Base-by-base conservation (phyloP, 225 moss, liverwort and hornwort genomes). In the Thuidium tamariscinum region DNA sequence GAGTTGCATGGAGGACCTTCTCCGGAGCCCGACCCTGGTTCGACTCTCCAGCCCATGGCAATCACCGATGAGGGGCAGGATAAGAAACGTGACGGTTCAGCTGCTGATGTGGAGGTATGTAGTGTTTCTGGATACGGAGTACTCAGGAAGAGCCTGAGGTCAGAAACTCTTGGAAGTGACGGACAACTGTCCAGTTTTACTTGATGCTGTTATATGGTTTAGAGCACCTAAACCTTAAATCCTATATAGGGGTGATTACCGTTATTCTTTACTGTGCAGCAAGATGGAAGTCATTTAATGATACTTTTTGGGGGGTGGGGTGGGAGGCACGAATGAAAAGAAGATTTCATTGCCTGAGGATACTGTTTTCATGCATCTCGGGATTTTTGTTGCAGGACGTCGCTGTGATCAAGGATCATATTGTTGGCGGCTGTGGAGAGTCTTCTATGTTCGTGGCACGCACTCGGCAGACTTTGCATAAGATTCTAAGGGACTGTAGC, bases 371-470 rank as follows among this genome's bases (percentile, higher is more conserved):
- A 83, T 83, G 59, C 59, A 57, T 57, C 68, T 77, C 51, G 26
- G 41, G 41, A 23, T 51, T 76, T 66, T 83, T 71, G 81, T 70
- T 86, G 83, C 85, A 92, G 94, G 83, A 77, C 51, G 29, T 37
- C n/a, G 48, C 80, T 72, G 79, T 34, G 83, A 66, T 74, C 44
- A 77, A 37, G 82, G 87, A 82, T 41, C 82, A 16, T 29, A 41
- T 56, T 83, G 64, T 32, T 79, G 87, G 63, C 62, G 82, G 79
- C 17, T 57, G 5, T 49, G 80, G 42, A 81, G 87, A 85, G 22
- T 83, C 82, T 60, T 37, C 70, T 54, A 88, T 87, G 71, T 92
- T 88, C 88, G 89, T 94, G 73, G 92, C 88, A 82, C 91, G 94
- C 81, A 86, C 91, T 79, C 62, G 62, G 23, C 42, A 63, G 46